Evolutionary conservation across 225 moss, liverwort and hornwort genomes (phyloP).

Genomic region (Asterella californica): DNA sequence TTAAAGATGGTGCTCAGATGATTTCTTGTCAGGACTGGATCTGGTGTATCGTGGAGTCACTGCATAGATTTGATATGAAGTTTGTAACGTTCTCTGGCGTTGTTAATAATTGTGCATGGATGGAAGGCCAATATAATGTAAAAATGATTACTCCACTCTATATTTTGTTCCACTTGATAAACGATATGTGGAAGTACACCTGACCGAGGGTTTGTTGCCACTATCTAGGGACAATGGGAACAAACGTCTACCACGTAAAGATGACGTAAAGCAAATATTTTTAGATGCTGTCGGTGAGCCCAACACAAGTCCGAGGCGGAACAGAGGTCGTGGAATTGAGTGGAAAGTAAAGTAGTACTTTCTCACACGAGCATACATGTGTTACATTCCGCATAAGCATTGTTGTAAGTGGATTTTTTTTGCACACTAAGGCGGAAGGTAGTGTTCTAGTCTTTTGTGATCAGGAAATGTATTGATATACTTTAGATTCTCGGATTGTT

Average conservation of each 20-base stretch:
- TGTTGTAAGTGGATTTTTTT: background rate
- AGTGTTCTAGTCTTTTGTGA: background rate
- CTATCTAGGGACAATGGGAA: slow-evolving; percentile 44
- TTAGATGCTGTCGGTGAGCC: slow-evolving; percentile 53
- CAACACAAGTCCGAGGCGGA: slow-evolving; percentile 44
- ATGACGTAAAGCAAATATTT: slow-evolving; percentile 51
- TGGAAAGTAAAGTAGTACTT: slow-evolving; percentile 40
- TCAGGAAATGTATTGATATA: background rate
- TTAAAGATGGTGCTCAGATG: background rate
- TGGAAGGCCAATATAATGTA: background rate
- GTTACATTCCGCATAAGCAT: background rate
- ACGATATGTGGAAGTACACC: background rate
- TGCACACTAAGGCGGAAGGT: background rate
- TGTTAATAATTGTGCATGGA: background rate
- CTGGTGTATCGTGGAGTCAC: no score
- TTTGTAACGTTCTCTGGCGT: background rate
- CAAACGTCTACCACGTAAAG: slow-evolving; percentile 47
- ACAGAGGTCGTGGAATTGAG: slow-evolving; percentile 52
- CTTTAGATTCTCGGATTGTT: background rate
- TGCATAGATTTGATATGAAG: background rate
- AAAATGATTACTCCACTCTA: no score
- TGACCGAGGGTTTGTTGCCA: background rate
- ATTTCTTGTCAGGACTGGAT: background rate
- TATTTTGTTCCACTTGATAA: no score
- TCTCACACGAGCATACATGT: background rate